Evolutionary conservation across 805 yeast genomes (phyloP).

Genomic region (Cyberlindnera saturnus): DNA sequence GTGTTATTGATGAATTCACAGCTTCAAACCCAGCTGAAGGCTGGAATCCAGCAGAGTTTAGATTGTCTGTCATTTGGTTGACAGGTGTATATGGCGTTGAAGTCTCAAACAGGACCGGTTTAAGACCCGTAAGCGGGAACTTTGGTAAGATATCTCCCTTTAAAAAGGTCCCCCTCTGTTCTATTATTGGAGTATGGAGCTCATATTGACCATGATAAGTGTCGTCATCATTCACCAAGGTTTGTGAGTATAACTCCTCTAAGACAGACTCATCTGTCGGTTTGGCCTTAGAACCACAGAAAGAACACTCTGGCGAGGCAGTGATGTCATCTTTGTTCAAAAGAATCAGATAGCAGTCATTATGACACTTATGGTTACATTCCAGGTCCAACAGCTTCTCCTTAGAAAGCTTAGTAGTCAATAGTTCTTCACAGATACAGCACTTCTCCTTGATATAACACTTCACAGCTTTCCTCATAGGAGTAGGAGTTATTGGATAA

Average conservation of each 20-base stretch:
- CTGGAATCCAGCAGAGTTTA: slow-evolving; percentile 14
- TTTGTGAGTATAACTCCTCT: slow-evolving; percentile 19
- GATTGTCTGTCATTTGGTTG: slow-evolving; percentile 16
- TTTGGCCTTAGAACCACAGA: slow-evolving; percentile 20
- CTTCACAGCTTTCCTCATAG: slow-evolving; percentile 3
- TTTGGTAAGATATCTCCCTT: slow-evolving; percentile 5
- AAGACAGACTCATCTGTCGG: slow-evolving; percentile 25
- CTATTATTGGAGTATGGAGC: neutral
- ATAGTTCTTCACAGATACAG: slow-evolving; percentile 39
- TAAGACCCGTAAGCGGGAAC: slow-evolving; percentile 12
- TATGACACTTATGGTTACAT: slow-evolving; percentile 40
- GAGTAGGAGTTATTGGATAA: neutral
- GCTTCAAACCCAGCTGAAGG: neutral
- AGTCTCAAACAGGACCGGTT: slow-evolving; percentile 5
- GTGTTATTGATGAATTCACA: neutral
- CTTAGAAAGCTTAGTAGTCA: slow-evolving; percentile 33
- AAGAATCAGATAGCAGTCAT: slow-evolving; percentile 34
- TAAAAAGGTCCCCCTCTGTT: no score
- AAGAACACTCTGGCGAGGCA: slow-evolving; percentile 22
- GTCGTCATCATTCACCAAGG: slow-evolving; percentile 4
- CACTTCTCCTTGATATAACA: slow-evolving; percentile 27
- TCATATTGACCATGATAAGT: slow-evolving; percentile 5
- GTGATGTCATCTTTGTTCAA: slow-evolving; percentile 16
- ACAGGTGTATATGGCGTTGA: slow-evolving; percentile 19
- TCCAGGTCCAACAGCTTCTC: slow-evolving; percentile 36